Evolutionary conservation across 75 land plant genomes (phyloP), one percentile per base, ranked within the genome.

Genomic region (Chamaecyparis obtusa): DNA sequence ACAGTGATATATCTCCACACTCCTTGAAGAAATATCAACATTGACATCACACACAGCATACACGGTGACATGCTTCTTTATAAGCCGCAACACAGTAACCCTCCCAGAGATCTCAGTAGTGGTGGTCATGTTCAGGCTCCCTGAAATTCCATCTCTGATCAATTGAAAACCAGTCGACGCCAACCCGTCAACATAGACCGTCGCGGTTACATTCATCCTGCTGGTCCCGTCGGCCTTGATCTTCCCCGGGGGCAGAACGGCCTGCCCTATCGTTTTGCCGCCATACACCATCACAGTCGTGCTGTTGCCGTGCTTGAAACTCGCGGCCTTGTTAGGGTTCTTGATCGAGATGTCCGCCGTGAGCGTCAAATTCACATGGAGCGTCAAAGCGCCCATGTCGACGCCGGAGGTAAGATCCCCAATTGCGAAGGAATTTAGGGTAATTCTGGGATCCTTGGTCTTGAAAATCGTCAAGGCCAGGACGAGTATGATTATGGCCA

Each of bases 391-490:
- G 33, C 56, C 85, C 36, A 51, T 57, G 9, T 85, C 78, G 7
- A 87, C 14, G 14, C 37, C 9, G 9, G 30, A 1, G 49, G 32
- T 57, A 1, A 87, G 9, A 67, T 48, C 74, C 27, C 87, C 57
- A 51, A 91, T 15, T 60, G 32, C 74, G 14, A 92, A n/a, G 15
- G 77, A 24, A 19, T 89, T 77, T 86, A 92, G 16, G 55, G 84
- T 35, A 7, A 92, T 87, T 32, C 17, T 56, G 30, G 93, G 93
- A 27, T 89, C 88, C 39, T 86, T 89, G 43, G 84, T 46, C 86
- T 91, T 92, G 92, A 91, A 91, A n/a, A 92, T 76, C 75, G 93
- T 92, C 84, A 91, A 87, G 51, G 90, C 90, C 84, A 92, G 89
- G 30, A 89, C 41, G 69, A 92, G 3, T 36, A 90, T 41, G 43